A percentile compares a stretch with the other conserved stretches of the same genome.
These are phyloP conservation scores for Macadamia tetraphylla DNA, from an alignment of 164 flowering plant genomes.

Conservation along the genomic window DNA sequence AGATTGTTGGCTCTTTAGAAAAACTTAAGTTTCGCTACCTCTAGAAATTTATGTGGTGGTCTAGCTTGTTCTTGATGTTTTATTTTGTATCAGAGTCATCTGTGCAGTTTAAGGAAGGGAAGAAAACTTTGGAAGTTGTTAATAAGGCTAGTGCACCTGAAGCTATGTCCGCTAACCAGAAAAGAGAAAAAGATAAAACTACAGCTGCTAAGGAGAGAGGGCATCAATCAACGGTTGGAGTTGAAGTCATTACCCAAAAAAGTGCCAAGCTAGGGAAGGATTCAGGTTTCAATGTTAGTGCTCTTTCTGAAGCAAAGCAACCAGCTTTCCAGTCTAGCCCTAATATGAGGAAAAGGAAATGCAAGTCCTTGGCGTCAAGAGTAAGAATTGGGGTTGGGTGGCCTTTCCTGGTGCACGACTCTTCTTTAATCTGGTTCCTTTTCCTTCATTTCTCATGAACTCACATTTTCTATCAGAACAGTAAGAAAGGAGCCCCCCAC, in stretches of 20 bases:
- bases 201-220: conserved; percentile 29
- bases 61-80: neutral
- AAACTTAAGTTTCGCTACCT: neutral
- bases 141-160: conserved; percentile 28
- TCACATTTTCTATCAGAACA: no score
- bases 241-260: conserved; percentile 17
- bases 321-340: conserved; percentile 15
- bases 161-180: conserved; percentile 22
- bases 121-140: conserved; percentile 16
- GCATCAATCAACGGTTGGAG: conserved; percentile 14
- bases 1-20: no score
- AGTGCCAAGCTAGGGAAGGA: conserved; percentile 23
- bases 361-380: conserved; percentile 32
- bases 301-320: conserved; percentile 29
- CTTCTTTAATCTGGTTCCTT: no score
- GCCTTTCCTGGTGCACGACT: neutral
- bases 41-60: neutral
- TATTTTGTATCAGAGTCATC: conserved; percentile 29
- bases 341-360: conserved; percentile 31
- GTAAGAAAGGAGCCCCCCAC: no score
- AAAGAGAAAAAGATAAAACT: conserved; percentile 28
- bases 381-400: conserved; percentile 22
- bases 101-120: conserved; percentile 28
- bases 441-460: no score
- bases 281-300: conserved; percentile 14